These are phyloP conservation scores for Russula brevipes DNA, from an alignment of 768 basidiomycete genomes.

Conservation along the genomic window DNA sequence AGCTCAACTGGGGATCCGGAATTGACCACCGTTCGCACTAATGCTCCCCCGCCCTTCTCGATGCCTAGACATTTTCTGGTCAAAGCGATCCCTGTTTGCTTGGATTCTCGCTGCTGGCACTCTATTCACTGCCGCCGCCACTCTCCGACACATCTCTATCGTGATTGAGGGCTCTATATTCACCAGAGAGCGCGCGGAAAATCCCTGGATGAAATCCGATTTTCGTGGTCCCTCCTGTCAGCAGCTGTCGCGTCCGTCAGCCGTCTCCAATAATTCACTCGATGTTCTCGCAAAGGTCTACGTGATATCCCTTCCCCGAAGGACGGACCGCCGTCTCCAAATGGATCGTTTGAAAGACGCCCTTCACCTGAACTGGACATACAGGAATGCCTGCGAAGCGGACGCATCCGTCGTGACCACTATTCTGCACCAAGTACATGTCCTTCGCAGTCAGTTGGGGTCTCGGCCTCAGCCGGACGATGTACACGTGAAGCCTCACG, in stretches of 20 bases:
- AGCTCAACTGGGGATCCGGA: too few species aligned
- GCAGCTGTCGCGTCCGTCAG: not conserved
- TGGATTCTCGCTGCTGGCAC: not conserved
- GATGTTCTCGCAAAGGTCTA: conserved; percentile 43
- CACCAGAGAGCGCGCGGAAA: not conserved
- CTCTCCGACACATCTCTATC: conserved; percentile 3
- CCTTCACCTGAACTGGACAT: conserved; percentile 49
- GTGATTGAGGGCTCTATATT: not conserved
- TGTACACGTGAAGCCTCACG: conserved; percentile 1
- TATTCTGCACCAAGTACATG: conserved; percentile 42
- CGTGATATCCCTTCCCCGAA: conserved; percentile 55
- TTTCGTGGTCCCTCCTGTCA: not conserved
- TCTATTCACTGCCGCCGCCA: not conserved
- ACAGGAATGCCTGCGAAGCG: conserved; percentile 45
- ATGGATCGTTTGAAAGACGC: conserved; percentile 51
- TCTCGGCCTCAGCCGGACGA: conserved; percentile 41
- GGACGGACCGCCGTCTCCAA: conserved; percentile 49
- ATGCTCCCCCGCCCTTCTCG: not conserved
- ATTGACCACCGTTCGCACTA: too few species aligned
- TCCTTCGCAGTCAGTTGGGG: conserved; percentile 30
- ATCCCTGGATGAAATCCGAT: not conserved
- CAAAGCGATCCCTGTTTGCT: not conserved
- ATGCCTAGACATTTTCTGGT: not conserved
- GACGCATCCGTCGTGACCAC: conserved; percentile 36
- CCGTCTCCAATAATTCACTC: conserved; percentile 26